phyloP scores from a whole-genome alignment of 2,329 filamentous ascomycete genomes.

The Immersiporthe knoxdaviesiana region DNA sequence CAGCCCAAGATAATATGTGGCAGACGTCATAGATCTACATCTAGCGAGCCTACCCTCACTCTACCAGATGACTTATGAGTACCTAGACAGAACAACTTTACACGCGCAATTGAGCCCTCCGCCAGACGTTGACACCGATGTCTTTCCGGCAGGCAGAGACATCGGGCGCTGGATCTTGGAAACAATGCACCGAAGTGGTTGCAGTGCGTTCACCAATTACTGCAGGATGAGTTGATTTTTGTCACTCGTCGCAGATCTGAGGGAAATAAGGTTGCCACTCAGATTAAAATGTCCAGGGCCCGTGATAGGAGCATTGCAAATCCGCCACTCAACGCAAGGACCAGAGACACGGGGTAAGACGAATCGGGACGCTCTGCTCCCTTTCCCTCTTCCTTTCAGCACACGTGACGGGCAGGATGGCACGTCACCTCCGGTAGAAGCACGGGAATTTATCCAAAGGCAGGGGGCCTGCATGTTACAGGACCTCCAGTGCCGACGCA shows the following conservation, averaged over 20 bases:
- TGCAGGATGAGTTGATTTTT: neutral
- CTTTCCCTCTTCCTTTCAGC: neutral
- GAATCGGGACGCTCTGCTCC: neutral
- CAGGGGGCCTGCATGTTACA: neutral
- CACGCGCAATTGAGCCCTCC: neutral
- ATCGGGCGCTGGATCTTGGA: neutral
- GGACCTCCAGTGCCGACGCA: neutral
- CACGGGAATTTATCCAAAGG: neutral
- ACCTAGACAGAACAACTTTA: neutral
- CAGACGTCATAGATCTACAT: neutral
- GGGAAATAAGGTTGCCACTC: neutral
- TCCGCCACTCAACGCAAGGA: conserved; percentile 11
- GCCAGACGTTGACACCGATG: neutral
- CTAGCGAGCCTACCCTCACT: neutral
- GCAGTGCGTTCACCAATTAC: neutral
- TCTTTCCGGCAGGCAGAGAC: neutral
- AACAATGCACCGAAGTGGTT: neutral
- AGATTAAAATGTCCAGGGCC: neutral
- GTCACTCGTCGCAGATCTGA: neutral
- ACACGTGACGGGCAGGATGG: neutral
- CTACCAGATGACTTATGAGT: neutral
- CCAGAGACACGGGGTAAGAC: neutral
- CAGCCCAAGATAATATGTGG: neutral
- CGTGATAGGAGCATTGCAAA: conserved; percentile 1
- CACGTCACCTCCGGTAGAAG: neutral